phyloP scores from a whole-genome alignment of 768 basidiomycete genomes.

The Boletales sp. region DNA sequence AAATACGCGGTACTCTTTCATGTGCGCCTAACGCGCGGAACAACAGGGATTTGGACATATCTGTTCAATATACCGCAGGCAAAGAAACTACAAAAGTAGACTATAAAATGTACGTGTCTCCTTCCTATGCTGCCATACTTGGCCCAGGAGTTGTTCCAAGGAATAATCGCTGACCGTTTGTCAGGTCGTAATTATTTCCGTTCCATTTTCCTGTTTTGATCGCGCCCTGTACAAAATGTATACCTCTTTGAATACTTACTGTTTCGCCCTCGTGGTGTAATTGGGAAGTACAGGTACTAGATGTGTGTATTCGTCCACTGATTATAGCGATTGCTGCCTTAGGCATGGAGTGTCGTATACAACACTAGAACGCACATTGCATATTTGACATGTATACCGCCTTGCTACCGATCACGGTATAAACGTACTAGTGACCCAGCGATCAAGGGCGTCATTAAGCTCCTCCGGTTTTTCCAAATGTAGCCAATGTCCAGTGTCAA shows the following conservation, averaged over 20 bases:
- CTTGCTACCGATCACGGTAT: conserved; percentile 1
- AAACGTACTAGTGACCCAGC: conserved; percentile 29
- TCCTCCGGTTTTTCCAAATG: conserved; percentile 32
- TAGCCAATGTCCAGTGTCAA: conserved; percentile 39
- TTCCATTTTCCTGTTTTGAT: conserved; percentile 4
- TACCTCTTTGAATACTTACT: conserved; percentile 8
- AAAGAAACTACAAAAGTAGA: conserved; percentile 40
- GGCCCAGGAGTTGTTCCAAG: conserved; percentile 4
- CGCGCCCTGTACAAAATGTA: conserved; percentile 5
- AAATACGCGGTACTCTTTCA: conserved; percentile 64
- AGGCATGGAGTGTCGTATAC: no score
- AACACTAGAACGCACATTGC: no score
- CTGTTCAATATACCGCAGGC: conserved; percentile 60
- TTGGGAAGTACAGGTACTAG: conserved; percentile 27
- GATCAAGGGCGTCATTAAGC: conserved; percentile 33
- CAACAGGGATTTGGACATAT: conserved; percentile 93
- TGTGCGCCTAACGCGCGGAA: conserved; percentile 92
- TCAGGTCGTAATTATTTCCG: conserved; percentile 61
- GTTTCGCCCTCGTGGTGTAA: background rate
- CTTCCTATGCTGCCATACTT: conserved; percentile 15
- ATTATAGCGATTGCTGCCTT: conserved; percentile 3
- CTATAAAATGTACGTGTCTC: conserved; percentile 82
- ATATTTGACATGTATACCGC: background rate
- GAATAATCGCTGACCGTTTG: conserved; percentile 56
- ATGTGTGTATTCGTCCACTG: conserved; percentile 7